Evolutionary conservation across 495 filamentous ascomycete species (phyloP).

Genomic region (Sphaerosporella brunnea): DNA sequence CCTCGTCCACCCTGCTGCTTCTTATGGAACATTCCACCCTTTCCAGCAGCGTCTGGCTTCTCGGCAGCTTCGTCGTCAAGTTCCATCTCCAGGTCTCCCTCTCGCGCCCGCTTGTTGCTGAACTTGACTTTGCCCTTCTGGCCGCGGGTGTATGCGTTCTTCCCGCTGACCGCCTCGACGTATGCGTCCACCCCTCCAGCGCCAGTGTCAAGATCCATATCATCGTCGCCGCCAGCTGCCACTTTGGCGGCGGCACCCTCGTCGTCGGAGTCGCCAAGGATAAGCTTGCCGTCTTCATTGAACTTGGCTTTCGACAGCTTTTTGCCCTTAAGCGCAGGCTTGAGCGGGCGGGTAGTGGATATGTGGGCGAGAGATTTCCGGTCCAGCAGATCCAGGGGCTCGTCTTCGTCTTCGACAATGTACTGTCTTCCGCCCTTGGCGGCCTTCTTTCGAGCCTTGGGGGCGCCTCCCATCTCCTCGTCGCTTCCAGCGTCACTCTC

Average conservation of each 20-base stretch:
- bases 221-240: slow-evolving; percentile 29
- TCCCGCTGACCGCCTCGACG: slow-evolving; percentile 71
- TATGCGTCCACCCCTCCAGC: slow-evolving; percentile 72
- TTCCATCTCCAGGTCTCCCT: slow-evolving; percentile 41
- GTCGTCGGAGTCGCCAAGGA: slow-evolving; percentile 39
- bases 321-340: slow-evolving; percentile 34
- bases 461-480: slow-evolving; percentile 37
- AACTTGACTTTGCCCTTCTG: slow-evolving; percentile 80
- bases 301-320: slow-evolving; percentile 47
- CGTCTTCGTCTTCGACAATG: slow-evolving; percentile 82
- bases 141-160: slow-evolving; percentile 63
- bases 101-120: slow-evolving; percentile 44
- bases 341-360: slow-evolving; percentile 66
- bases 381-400: slow-evolving; percentile 84
- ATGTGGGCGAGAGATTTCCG: slow-evolving; percentile 79
- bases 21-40: too few relatives aligned
- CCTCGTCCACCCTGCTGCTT: slow-evolving; percentile 6
- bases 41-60: slow-evolving; percentile 33
- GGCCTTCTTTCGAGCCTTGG: slow-evolving; percentile 30
- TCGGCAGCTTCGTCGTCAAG: slow-evolving; percentile 57
- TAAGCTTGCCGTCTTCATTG: slow-evolving; percentile 73
- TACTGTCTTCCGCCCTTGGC: slow-evolving; percentile 53
- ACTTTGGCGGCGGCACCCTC: slow-evolving; percentile 20
- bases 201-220: slow-evolving; percentile 38
- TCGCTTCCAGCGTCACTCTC: slow-evolving; percentile 46